Evolutionary conservation across 768 basidiomycete species (phyloP).

Genomic region (Boletus edulis): DNA sequence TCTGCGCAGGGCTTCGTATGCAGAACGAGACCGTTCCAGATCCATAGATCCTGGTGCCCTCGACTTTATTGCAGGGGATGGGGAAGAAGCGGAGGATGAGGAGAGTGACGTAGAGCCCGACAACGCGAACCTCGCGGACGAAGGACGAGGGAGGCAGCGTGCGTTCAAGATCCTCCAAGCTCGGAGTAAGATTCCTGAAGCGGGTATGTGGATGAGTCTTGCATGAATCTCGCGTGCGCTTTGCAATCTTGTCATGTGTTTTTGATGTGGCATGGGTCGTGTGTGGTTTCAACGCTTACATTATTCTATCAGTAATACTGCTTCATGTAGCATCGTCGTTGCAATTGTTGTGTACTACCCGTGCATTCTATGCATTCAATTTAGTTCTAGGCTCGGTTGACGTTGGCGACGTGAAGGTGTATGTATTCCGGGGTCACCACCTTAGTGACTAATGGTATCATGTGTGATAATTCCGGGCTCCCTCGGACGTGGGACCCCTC

Average conservation of each 20-base stretch:
- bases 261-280: slow-evolving; percentile 6
- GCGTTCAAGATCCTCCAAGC: slow-evolving; percentile 71
- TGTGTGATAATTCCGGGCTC: too few relatives aligned
- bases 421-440: not conserved
- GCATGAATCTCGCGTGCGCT: slow-evolving; percentile 34
- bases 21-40: slow-evolving; percentile 63
- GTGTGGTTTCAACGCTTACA: slow-evolving; percentile 12
- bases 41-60: slow-evolving; percentile 68
- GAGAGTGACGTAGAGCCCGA: slow-evolving; percentile 25
- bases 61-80: slow-evolving; percentile 53
- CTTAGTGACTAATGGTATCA: too few relatives aligned
- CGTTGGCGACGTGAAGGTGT: not conserved
- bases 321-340: slow-evolving; percentile 30
- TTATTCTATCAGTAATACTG: slow-evolving; percentile 34
- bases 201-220: slow-evolving; percentile 82
- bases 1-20: slow-evolving; percentile 60
- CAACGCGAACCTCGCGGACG: slow-evolving; percentile 21
- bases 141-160: slow-evolving; percentile 50
- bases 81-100: slow-evolving; percentile 46
- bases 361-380: slow-evolving; percentile 9
- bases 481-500: too few relatives aligned
- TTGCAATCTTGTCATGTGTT: slow-evolving; percentile 4
- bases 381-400: not conserved
- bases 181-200: slow-evolving; percentile 62
- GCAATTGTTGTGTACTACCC: slow-evolving; percentile 19